Evolutionary conservation across 768 basidiomycete genomes (phyloP).

Genomic region (Hydnum rufescens): DNA sequence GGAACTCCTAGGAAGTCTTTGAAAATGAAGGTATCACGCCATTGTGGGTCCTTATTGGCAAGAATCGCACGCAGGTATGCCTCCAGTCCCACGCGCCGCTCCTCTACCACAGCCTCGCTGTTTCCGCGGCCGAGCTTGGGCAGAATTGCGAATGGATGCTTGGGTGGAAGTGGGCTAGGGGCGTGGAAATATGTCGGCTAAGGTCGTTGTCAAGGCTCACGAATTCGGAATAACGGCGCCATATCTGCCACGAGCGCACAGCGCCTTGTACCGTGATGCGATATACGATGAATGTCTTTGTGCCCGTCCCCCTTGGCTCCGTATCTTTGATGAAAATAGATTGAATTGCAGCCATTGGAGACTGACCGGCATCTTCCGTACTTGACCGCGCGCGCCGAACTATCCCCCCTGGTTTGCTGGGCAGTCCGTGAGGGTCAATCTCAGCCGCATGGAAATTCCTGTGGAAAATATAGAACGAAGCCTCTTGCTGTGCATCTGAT

Average conservation of each 20-base stretch:
- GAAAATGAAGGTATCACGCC: constrained; percentile 64
- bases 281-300: constrained; percentile 69
- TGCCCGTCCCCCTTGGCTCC: constrained; percentile 39
- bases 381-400: no score
- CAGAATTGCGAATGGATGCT: constrained; percentile 57
- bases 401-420: no score
- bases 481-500: no score
- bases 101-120: constrained; percentile 42
- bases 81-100: constrained; percentile 61
- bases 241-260: constrained; percentile 84
- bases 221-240: constrained; percentile 90
- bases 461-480: no score
- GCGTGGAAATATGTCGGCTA: constrained; percentile 60
- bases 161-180: constrained; percentile 64
- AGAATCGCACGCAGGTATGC: constrained; percentile 72
- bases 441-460: no score
- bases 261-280: constrained; percentile 70
- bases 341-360: constrained; percentile 30
- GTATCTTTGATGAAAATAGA: constrained; percentile 47
- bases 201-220: constrained; percentile 69
- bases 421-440: no score
- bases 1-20: constrained; percentile 78
- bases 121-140: constrained; percentile 28
- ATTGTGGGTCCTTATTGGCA: constrained; percentile 57
- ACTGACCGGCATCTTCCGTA: no score